Base-by-base conservation (phyloP, 2,329 filamentous ascomycete species). In the Colletotrichum lini region DNA sequence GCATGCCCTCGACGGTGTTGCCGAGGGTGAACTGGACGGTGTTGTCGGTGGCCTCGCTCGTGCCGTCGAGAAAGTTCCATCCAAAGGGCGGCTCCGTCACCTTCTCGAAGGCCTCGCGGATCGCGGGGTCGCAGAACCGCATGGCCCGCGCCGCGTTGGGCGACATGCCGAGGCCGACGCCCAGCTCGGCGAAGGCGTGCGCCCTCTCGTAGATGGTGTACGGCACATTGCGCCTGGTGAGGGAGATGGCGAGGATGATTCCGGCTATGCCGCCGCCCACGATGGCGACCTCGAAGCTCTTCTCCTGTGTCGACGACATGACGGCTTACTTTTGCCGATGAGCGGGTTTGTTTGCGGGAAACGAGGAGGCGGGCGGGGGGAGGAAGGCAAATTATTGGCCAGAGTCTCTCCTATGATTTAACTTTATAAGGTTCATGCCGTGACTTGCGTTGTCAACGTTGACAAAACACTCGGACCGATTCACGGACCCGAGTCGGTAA, bases 241-340 rank as follows among this genome's bases (percentile, higher is more conserved):
- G 81, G 2, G 71, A 56, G 23, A 87, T 79, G 1, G 85, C 85
- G 0, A 88, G 81, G 18, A 82, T 81, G 7, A 88, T 75, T 9
- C 87, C 87, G 2, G 84, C 86, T 67, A 84, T 88, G 75, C 82
- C 89, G 60, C 80, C 88, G 73, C 82, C 90, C 23, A 88, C 76
- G 42, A 89, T 84, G 66, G 85, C 86, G 50, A 88, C 74, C 13
- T 61, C 57, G 12, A 72, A 72, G 44, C 49, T 21, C 16, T 72
- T 72, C 13, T 49, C 53, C 40, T 53, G 26, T 7, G 35, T 12
- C 35, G 45, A 12, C 30, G 45, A 15, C 30, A 49, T 65, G 30
- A 12, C 21, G n/a, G 13, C 35, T 8, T 18, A 7, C 16, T n/a
- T 9, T 50, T 26, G 21, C 18, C 6, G 10, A 12, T 30, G 23